Base-by-base conservation (phyloP, 2,329 filamentous ascomycete genomes). In the Talaromyces sp. region DNA sequence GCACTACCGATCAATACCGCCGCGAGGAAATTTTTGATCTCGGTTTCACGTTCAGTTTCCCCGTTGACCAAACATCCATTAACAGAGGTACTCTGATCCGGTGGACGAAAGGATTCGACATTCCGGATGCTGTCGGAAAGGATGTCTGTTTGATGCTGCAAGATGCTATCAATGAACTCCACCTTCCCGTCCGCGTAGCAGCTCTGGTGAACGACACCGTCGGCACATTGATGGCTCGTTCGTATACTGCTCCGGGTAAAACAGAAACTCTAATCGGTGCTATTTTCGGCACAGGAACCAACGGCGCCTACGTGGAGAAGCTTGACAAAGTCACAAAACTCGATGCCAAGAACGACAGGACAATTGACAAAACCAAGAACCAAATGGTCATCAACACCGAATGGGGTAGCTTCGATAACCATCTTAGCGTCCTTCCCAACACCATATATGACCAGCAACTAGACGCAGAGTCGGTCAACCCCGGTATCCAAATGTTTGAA, bases 51-150 rank as follows among this genome's bases (percentile, higher is more conserved):
- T 99, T 99, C 80, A 96, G 91, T 76, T 99, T 98, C 81, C 95
- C 95, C 2, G 93, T 98, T 45, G 88, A 96, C 76, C 95, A 99
- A 78, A 84, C 91, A 65, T 93, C 92, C 45, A 97, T 99, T 77
- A 98, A 98, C 84, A 94, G 93, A 80, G 95, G 95, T 67, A 90
- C 89, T 65, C 84, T 99, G 63, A 95, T 97, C 79, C 89, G 95
- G 71, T 99, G 95, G 95, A 99, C 95, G 65, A 99, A 99, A 83
- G 95, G 95, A 61, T 99, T 97, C 76, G 92, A 98, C 75, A 98
- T 99, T 70, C 86, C 89, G n/a, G 95, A 98, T 75, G 91, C 93
- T 1, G 80, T 99, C 66, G 95, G 94, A 72, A 90, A 97, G 79
- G 95, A 99, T 77, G 93, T 99, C 37, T 99, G 95, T 77, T 89